Evolutionary conservation across 1,139 yeast genomes (phyloP), one percentile per base, ranked within the genome.

Genomic region (Scheffersomyces segobiensis): DNA sequence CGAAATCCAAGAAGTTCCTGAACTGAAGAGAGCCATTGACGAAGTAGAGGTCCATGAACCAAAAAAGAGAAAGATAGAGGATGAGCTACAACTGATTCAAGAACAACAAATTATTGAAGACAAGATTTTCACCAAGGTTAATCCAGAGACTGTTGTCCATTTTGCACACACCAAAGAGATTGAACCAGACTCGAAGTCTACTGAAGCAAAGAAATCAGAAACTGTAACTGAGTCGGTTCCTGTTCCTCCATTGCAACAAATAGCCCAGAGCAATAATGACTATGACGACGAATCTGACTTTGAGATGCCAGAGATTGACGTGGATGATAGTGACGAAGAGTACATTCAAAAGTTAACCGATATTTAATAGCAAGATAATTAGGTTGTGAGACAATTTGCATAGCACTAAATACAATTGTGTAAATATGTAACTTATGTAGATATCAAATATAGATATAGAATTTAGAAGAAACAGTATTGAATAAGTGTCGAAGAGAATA

Each of bases 281-380:
- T 73, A 66, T 6, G 78, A 71, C 8, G 74, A 70, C 22, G 81
- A 74, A 46, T 80, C 84, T 5, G 89, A 86, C 60, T 81, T 86
- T 59, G 89, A 84, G 61, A 84, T 86, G 60, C 89, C 90, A 2
- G 80, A 76, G 20, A 81, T 86, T 57, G 85, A 80, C 46, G 65
- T 85, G 51, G 84, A 65, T 18, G 76, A 59, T 52, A 65, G 70
- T 1, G 79, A 75, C 55, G 71, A 68, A 3, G 63, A 65, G 48
- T 48, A 50, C 17, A 39, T 18, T 2, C n/a, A 26, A 32, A 50
- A 17, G 42, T 32, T 32, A 32, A 10, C 12, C 12, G 42, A 32
- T 8, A 12, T 32, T 32, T 32, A 1, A 32, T 14, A 32, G 17
- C 14, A 32, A 14, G 42, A 32, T 32, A 32, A 32, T 32, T 14